Evolutionary conservation across 345 rosid genomes (phyloP).

Genomic region (Euclidium syriacum): DNA sequence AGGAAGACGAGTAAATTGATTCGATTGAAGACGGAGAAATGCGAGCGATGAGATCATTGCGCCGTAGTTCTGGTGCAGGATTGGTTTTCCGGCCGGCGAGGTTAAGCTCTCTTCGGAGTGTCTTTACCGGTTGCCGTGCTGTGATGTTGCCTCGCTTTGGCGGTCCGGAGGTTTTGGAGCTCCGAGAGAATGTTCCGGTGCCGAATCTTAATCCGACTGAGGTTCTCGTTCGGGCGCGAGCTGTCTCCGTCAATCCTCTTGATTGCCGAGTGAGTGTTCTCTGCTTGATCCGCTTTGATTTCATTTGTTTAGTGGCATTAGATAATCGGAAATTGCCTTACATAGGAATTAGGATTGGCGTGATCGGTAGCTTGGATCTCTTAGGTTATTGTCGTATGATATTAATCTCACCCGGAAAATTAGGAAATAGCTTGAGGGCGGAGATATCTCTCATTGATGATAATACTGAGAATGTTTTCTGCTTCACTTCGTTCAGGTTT

Average conservation of each 20-base stretch:
- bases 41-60: slow-evolving; percentile 26
- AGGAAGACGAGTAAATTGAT: slow-evolving; percentile 16
- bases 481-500: not conserved
- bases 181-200: slow-evolving; percentile 62
- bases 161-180: slow-evolving; percentile 81
- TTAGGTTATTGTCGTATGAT: not conserved
- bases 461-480: not conserved
- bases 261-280: slow-evolving; percentile 68
- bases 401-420: not conserved
- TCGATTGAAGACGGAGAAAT: slow-evolving; percentile 18
- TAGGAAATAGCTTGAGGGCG: not conserved
- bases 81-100: slow-evolving; percentile 16
- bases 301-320: slow-evolving; percentile 8
- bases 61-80: not conserved
- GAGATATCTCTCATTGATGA: not conserved
- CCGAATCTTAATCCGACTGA: slow-evolving; percentile 74
- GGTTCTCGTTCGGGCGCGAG: slow-evolving; percentile 78
- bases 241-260: slow-evolving; percentile 90
- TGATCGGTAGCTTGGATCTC: slow-evolving; percentile 6
- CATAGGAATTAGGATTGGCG: not conserved
- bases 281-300: slow-evolving; percentile 14
- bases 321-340: not conserved
- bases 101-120: slow-evolving; percentile 32
- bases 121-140: slow-evolving; percentile 72
- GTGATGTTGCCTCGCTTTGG: slow-evolving; percentile 87